A percentile compares a stretch with the other conserved stretches of the same genome.
Conservation (phyloP, 208 protist species). For the Leishmania arabica region DNA sequence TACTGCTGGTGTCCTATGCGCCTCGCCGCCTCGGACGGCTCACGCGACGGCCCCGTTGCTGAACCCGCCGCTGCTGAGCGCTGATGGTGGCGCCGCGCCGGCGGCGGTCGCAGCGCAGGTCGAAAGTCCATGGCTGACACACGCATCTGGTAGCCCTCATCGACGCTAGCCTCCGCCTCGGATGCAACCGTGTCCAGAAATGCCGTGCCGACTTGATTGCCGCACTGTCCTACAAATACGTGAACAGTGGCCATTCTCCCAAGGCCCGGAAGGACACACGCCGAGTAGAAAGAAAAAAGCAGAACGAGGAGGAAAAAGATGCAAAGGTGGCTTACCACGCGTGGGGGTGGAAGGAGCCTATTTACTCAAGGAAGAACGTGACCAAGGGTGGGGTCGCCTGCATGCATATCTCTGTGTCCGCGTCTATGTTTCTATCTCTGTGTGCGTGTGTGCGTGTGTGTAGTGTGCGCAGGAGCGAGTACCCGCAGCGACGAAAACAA, state of each 20-base stretch:
- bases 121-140: conserved; percentile 72
- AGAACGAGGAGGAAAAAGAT: not conserved
- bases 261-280: not conserved
- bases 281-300: not conserved
- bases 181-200: conserved; percentile 70
- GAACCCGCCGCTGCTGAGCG: not conserved
- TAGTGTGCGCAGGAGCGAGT: not conserved
- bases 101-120: conserved; percentile 15
- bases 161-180: conserved; percentile 51
- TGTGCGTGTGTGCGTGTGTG: not conserved
- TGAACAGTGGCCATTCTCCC: conserved; percentile 61
- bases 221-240: conserved; percentile 90
- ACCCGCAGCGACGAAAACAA: not conserved
- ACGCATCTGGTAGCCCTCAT: conserved; percentile 55
- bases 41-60: not conserved
- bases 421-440: not conserved
- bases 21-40: not conserved
- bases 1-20: conserved; percentile 13
- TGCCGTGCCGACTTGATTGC: conserved; percentile 87
- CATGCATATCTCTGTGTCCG: not conserved
- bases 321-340: not conserved
- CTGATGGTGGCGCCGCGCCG: conserved; percentile 1
- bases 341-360: not conserved
- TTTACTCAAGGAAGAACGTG: not conserved
- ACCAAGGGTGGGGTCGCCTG: too few relatives aligned